Evolutionary conservation across 257 asterid species (phyloP), one percentile per base, ranked within the genome.

Genomic region (Solanum acaule): DNA sequence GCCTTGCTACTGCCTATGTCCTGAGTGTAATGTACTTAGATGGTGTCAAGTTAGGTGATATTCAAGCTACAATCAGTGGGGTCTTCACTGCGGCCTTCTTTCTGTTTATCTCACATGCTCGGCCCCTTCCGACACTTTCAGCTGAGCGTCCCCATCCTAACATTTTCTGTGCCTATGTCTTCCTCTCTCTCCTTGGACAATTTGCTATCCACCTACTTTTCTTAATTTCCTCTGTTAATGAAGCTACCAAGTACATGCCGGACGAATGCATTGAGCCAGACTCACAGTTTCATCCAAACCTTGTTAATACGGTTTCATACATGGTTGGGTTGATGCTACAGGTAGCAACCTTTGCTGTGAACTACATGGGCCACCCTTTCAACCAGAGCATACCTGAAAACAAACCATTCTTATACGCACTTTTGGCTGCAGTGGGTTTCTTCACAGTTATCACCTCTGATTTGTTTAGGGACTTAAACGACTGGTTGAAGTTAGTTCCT

Each of bases 341-440:
- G 90, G 99, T 97, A 31, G 99, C 99, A 52, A 97, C 99, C 11
- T 97, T 97, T 90, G 98, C 99, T 16, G 99, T 97, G 89, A 97
- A 97, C 94, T 97, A 97, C 85, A 97, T 97, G 97, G 99, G 99
- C 15, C 99, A 96, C 88, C 99, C 98, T 83, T 97, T 97, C 92
- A 97, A 97, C 31, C 98, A 97, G 94, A 96, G 99, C 91, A 96
- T 97, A 77, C 90, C 96, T 0, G 97, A 97, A 83, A 97, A 96
- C 92, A 94, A 88, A 85, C 98, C 98, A 0, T 97, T 97, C 87
- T 35, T 68, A 83, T 93, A 91, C 44, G 98, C 99, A 25, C 94
- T 97, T 34, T n/a, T 90, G 35, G 98, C 91, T 10, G 95, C 99
- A 33, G 96, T 94, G 5, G 96, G 92, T 25, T 97, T 97, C 87